Base-by-base conservation (phyloP, 1,284 basidiomycete species). In the Microbotryomycetes sp. region DNA sequence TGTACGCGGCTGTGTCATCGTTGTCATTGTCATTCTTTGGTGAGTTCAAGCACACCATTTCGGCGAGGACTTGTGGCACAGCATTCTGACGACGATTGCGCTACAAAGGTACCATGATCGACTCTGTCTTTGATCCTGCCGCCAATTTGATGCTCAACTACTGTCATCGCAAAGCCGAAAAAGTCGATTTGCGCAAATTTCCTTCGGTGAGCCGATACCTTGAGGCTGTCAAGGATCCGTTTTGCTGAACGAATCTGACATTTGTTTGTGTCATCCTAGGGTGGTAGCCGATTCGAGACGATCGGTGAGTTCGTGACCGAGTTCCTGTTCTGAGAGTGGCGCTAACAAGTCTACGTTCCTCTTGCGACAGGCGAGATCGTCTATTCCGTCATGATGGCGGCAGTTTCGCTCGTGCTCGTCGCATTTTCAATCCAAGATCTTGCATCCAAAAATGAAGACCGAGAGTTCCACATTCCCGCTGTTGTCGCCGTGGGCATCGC, bases 271-370 rank as follows among this genome's bases (percentile, higher is more conserved):
- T 96, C 91, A 90, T 92, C 91, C 6, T 87, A 91, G 15, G 88
- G 92, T 55, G 93, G 93, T 28, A 82, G 86, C n/a, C 82, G 91
- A 53, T 81, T 94, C 50, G 89, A 92, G 75, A 92, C 88, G 0
- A 76, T 75, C 64, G n/a, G n/a, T n/a, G n/a, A n/a, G n/a, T n/a
- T n/a, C n/a, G n/a, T n/a, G n/a, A n/a, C n/a, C n/a, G n/a, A n/a
- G n/a, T n/a, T n/a, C n/a, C n/a, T n/a, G n/a, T n/a, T n/a, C n/a
- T n/a, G n/a, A n/a, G n/a, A n/a, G n/a, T n/a, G n/a, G n/a, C n/a
- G n/a, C n/a, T n/a, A n/a, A n/a, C n/a, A n/a, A n/a, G n/a, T n/a
- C n/a, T n/a, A n/a, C n/a, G n/a, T n/a, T n/a, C n/a, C n/a, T n/a
- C n/a, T n/a, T n/a, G n/a, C 36, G 36, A 42, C 19, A 12, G 91